These are phyloP conservation scores for Paralagenidium karlingii DNA, from an alignment of 352 stramenopile species.

Conservation along the genomic window DNA sequence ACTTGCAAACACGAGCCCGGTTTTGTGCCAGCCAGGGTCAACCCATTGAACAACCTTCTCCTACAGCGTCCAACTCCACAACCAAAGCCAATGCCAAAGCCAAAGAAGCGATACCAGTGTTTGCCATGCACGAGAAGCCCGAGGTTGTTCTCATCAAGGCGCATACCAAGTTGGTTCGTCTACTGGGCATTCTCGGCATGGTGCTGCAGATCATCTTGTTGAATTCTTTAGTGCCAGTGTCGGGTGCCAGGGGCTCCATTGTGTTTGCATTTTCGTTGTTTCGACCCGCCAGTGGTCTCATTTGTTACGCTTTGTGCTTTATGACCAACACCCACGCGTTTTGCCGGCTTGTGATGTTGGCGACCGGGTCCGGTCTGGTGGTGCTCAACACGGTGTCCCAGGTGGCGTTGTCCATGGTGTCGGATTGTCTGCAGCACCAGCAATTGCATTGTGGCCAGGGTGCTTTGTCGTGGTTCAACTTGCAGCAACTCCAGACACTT, in stretches of 20 bases:
- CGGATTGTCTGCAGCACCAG: constrained; percentile 25
- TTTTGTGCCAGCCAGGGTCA: too few species aligned
- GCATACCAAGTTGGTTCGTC: constrained; percentile 26
- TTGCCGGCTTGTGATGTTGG: constrained; percentile 27
- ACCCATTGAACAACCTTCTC: too few species aligned
- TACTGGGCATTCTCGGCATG: constrained; percentile 28
- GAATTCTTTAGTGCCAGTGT: constrained; percentile 4
- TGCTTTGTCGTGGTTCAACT: constrained; percentile 8
- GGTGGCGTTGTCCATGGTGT: constrained; percentile 39
- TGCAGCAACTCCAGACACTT: constrained; percentile 14
- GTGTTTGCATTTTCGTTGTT: constrained; percentile 34
- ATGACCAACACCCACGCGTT: constrained; percentile 56
- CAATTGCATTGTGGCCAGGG: constrained; percentile 29
- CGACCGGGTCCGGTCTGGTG: constrained; percentile 21
- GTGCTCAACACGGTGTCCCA: constrained; percentile 31
- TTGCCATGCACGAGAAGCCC: too few species aligned
- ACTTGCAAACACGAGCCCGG: too few species aligned
- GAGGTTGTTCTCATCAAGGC: constrained; percentile 46
- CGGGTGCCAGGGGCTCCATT: constrained; percentile 1
- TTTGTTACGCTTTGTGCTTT: constrained; percentile 37
- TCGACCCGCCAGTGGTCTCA: constrained; percentile 28
- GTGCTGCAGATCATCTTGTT: constrained; percentile 26
- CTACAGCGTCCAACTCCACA: too few species aligned
- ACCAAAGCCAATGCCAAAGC: too few species aligned
- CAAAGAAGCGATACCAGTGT: too few species aligned